These are phyloP conservation scores for Ambrosiella beaveri DNA, from an alignment of 2,329 filamentous ascomycete genomes.

Conservation along the genomic window DNA sequence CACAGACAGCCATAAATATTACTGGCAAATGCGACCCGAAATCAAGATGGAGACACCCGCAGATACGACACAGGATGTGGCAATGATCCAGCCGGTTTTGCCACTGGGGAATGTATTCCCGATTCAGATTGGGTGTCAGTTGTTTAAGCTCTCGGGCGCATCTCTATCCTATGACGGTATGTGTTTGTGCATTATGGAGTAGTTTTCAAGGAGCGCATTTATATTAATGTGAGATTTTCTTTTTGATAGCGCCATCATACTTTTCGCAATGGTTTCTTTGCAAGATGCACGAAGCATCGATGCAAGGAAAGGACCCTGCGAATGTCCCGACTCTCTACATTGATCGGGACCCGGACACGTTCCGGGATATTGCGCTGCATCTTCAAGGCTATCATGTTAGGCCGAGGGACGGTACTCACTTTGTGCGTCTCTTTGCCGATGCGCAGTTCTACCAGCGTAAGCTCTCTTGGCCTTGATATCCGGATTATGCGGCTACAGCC, in stretches of 20 bases:
- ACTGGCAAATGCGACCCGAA: not conserved
- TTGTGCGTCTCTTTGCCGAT: conserved; percentile 83
- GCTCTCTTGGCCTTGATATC: not conserved
- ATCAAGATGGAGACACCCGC: not conserved
- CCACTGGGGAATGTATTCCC: conserved; percentile 59
- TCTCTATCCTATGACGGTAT: conserved; percentile 56
- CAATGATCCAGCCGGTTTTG: conserved; percentile 38
- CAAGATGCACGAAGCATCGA: conserved; percentile 51
- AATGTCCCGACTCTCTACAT: conserved; percentile 73
- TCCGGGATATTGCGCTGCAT: conserved; percentile 76
- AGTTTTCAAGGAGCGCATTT: conserved; percentile 14
- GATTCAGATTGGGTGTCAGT: conserved; percentile 53
- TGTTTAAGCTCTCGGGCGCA: conserved; percentile 57
- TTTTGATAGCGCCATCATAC: conserved; percentile 63
- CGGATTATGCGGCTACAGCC: not conserved
- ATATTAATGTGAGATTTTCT: not conserved
- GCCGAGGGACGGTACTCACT: conserved; percentile 68
- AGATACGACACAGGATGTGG: conserved; percentile 16
- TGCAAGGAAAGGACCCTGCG: conserved; percentile 28
- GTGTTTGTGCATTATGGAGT: not conserved
- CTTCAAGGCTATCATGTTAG: conserved; percentile 80
- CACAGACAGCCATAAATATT: not conserved
- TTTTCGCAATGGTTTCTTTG: conserved; percentile 88
- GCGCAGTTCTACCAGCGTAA: conserved; percentile 82
- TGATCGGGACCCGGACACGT: conserved; percentile 78